Evolutionary conservation across 441 rosid genomes (phyloP), one percentile per base, ranked within the genome.

Genomic region (Dalechampia spathulata): DNA sequence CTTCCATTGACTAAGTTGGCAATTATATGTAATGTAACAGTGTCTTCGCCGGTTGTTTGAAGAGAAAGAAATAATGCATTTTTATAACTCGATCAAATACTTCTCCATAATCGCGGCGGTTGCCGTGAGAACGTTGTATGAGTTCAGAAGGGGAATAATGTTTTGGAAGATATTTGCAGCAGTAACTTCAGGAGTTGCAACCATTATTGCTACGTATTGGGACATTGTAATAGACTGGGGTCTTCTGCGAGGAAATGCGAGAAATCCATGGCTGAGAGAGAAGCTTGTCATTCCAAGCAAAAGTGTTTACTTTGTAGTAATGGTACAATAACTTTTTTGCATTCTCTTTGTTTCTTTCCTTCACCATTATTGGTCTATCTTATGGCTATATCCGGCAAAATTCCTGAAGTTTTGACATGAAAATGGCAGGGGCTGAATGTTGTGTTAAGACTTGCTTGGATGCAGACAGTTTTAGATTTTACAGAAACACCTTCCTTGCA

Each of bases 141-240:
- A 76, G 40, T 51, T 57, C 48, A 70, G 56, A 19, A 54, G 2
- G 58, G 75, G 72, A 43, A n/a, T n/a, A n/a, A 47, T 21, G 5
- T 58, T 38, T 26, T 75, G 67, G 90, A 60, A 63, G 64, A 78
- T 82, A 1, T 11, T 76, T 52, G 83, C 90, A 7, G 82, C 76
- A 26, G 64, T 63, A 19, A 75, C 78, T 7, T 78, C 90, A 4
- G 78, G 52, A 40, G 52, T 81, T 44, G 89, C 91, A 7, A 85
- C 93, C 1, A 15, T 80, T 21, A 20, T 51, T 60, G 72, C 55
- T 44, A 77, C 84, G 0, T 84, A 84, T 26, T 86, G 97, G 95
- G 97, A 86, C 60, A 47, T 90, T 22, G 82, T 80, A 45, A 62
- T 68, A 1, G 95, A 85, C 38, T 90, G 97, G 95, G 97, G 95